Evolutionary conservation across 495 filamentous ascomycete genomes (phyloP), one percentile per base, ranked within the genome.

Genomic region (Amniculicola lignicola): DNA sequence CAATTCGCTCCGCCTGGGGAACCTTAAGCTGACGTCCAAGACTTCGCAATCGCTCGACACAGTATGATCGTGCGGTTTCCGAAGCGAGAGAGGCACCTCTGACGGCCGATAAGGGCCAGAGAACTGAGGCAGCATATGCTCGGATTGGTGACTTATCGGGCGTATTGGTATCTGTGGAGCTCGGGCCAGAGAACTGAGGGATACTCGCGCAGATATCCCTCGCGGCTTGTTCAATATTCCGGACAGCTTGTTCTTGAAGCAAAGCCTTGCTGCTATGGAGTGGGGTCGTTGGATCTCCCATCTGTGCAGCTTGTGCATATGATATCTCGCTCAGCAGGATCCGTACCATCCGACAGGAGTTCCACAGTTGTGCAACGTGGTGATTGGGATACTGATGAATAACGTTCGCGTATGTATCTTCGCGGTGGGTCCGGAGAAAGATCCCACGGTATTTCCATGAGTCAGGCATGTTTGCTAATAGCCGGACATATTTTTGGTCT

Each of bases 101-200:
- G 5, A 54, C 40, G 23, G 51, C 19, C 11, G 40, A 54, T 28
- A 54, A 25, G 3, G 51, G 51, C 51, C 51, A 54, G 3, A 54
- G 51, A 4, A 54, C 9, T 1, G 51, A 54, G 12, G 51, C 40
- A 4, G 21, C 40, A 18, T 5, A 44, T 3, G 39, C 39, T 28
- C 25, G 31, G 11, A 4, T 44, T 9, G 22, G 21, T 9, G 19
- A 14, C 9, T 6, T 22, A 10, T 23, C 15, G 10, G 5, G 16
- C 9, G 29, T 33, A 18, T 23, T 10, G 21, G 18, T n/a, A 25
- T 4, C 4, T 23, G 3, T 14, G 47, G 4, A 11, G 5, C 10
- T 23, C 29, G 39, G 24, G 29, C 9, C 4, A 4, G 41, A 44
- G 15, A 44, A 25, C 9, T 15, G 41, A 22, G 19, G 14, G 5